Base-by-base conservation (phyloP, 257 asterid species). In the Ophiorrhiza pumila region DNA sequence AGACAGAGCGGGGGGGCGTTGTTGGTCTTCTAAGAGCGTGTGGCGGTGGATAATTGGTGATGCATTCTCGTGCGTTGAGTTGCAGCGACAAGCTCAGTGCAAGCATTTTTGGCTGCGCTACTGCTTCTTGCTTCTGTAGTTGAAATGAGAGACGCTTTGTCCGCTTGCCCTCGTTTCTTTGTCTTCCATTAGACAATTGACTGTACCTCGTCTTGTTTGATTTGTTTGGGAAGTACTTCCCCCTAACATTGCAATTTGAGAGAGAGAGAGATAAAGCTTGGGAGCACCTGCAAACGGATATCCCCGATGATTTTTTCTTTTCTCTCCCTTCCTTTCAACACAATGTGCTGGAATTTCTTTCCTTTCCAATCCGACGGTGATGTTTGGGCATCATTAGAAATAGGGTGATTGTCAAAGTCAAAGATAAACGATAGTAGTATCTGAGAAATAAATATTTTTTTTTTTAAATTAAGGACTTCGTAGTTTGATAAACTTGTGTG, bases 101-200 rank as follows among this genome's bases (percentile, higher is more conserved):
- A 69, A 37, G 22, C 70, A 43, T 69, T 46, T 32, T 56, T 56
- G 62, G 73, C 77, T 35, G 25, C 22, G 37, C 56, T 32, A 67
- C 60, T 31, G 53, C 22, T 27, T 29, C 56, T 76, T 31, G 53
- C 22, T 27, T 29, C 56, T 76, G 78, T 79, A 62, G 77, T 63
- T 69, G 77, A 76, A 74, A 73, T 77, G 73, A 72, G 73, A 39
- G 76, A 58, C 62, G 27, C 23, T 65, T 71, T 79, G 78, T 71
- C 78, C 23, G 49, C 61, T 74, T 71, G 69, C 59, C 49, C 20
- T 68, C 23, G 69, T 71, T 42, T 60, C 78, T 68, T 68, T 42
- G 60, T 29, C 42, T 35, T 14, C 35, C 25, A 58, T 31, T 58
- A 47, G 67, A 68, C 56, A 52, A 53, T 63, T 39, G 1, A 31